A percentile compares a stretch with the other conserved stretches of the same genome.
Evolutionary conservation across 2,329 filamentous ascomycete genomes (phyloP).

Genomic region (Talaromyces sp.): DNA sequence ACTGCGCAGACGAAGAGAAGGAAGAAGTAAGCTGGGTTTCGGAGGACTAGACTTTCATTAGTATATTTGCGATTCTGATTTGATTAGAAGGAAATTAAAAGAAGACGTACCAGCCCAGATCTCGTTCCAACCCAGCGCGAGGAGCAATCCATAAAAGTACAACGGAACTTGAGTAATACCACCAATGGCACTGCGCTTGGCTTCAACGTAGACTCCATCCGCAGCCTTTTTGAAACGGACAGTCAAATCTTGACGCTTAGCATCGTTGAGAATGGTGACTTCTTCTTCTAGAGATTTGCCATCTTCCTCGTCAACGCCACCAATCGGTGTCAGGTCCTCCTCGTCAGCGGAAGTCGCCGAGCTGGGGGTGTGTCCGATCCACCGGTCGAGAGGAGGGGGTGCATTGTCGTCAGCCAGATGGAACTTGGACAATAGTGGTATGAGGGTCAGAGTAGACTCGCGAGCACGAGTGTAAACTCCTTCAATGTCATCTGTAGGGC

Average conservation of each 20-base stretch:
- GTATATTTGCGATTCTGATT: not conserved
- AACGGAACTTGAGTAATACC: constrained; percentile 89
- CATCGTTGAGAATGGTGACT: constrained; percentile 88
- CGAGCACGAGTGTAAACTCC: constrained; percentile 88
- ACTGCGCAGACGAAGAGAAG: constrained; percentile 73
- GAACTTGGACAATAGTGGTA: constrained; percentile 85
- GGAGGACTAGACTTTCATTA: constrained; percentile 63
- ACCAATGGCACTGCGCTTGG: constrained; percentile 93
- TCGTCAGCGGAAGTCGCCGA: constrained; percentile 79
- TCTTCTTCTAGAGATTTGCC: constrained; percentile 94
- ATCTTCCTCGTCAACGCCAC: constrained; percentile 90
- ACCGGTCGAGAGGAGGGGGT: constrained; percentile 76
- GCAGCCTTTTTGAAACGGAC: constrained; percentile 98
- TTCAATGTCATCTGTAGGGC: constrained; percentile 94
- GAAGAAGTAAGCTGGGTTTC: constrained; percentile 90
- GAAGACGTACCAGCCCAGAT: constrained; percentile 75
- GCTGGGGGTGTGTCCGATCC: constrained; percentile 74
- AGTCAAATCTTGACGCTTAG: constrained; percentile 85
- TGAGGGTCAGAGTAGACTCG: constrained; percentile 85
- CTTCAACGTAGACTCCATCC: constrained; percentile 96
- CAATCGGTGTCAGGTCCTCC: constrained; percentile 83
- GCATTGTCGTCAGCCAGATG: constrained; percentile 69
- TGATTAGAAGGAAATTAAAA: not conserved
- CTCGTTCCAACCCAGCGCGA: constrained; percentile 98
- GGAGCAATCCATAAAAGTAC: constrained; percentile 86